Evolutionary conservation across 257 asterid genomes (phyloP).

Genomic region (Henckelia pumila): DNA sequence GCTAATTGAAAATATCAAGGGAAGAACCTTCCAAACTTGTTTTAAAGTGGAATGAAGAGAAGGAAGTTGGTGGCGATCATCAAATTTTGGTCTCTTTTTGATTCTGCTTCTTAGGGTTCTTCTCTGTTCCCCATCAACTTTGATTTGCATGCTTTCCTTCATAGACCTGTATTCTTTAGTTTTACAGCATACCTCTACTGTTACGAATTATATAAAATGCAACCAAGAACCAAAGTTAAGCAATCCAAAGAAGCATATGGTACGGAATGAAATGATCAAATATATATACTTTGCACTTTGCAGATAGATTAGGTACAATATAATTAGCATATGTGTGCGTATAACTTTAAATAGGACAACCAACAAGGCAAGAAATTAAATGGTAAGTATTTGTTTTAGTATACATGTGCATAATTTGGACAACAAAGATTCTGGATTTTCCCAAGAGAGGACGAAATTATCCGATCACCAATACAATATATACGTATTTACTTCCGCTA

Average conservation of each 20-base stretch:
- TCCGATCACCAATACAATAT: neutral
- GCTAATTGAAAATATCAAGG: neutral
- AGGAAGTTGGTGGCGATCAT: slow-evolving; percentile 9
- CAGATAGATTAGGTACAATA: too few species aligned
- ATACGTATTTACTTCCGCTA: neutral
- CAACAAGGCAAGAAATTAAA: neutral
- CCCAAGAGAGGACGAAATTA: neutral
- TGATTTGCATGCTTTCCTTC: neutral
- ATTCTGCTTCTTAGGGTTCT: slow-evolving; percentile 24
- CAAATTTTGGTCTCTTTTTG: slow-evolving; percentile 41
- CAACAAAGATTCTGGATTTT: neutral
- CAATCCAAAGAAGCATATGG: neutral
- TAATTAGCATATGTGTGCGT: neutral
- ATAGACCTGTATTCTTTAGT: too few species aligned
- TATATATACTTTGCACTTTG: too few species aligned
- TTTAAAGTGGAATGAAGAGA: slow-evolving; percentile 28
- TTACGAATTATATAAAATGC: neutral
- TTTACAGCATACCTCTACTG: too few species aligned
- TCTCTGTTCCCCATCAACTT: neutral
- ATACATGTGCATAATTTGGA: neutral
- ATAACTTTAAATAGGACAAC: neutral
- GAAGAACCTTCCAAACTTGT: slow-evolving; percentile 49
- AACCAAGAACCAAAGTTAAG: neutral
- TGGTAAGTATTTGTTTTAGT: too few species aligned
- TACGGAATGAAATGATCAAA: too few species aligned